phyloP scores from a whole-genome alignment of 2,329 filamentous ascomycete genomes.

The Dactylellina parvicollis region DNA sequence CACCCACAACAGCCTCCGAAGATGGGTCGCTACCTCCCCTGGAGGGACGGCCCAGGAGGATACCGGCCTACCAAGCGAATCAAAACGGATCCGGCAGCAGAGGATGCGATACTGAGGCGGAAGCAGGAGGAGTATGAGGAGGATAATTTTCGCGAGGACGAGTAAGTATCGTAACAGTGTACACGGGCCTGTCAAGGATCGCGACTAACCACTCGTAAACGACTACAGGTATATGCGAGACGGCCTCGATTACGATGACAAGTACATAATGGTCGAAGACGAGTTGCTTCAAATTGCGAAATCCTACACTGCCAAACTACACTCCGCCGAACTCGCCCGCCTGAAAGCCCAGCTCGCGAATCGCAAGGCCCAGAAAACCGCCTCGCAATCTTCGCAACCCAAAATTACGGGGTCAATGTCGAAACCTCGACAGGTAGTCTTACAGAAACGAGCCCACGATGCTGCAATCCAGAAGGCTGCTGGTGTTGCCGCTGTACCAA shows the following conservation, averaged over 20 bases:
- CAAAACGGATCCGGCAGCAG: slow-evolving; percentile 5
- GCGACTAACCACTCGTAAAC: neutral
- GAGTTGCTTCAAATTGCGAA: slow-evolving; percentile 76
- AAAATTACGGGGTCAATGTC: slow-evolving; percentile 34
- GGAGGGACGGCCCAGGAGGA: slow-evolving; percentile 40
- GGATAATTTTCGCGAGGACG: slow-evolving; percentile 25
- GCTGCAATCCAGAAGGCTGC: slow-evolving; percentile 29
- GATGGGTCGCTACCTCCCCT: slow-evolving; percentile 50
- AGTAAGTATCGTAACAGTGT: slow-evolving; percentile 11
- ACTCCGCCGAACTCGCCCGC: slow-evolving; percentile 77
- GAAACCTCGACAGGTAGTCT: slow-evolving; percentile 33
- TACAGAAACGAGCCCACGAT: slow-evolving; percentile 42
- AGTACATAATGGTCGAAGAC: slow-evolving; percentile 84
- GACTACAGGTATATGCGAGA: slow-evolving; percentile 44
- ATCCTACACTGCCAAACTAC: slow-evolving; percentile 77
- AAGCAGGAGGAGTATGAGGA: neutral
- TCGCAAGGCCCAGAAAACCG: slow-evolving; percentile 24
- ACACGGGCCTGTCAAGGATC: neutral
- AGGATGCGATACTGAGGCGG: neutral
- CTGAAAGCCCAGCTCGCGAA: slow-evolving; percentile 65
- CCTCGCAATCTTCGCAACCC: slow-evolving; percentile 33
- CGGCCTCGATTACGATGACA: slow-evolving; percentile 68
- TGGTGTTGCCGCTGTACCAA: neutral
- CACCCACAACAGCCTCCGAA: slow-evolving; percentile 6
- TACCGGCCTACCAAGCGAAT: slow-evolving; percentile 26